Base-by-base conservation (phyloP, 1,284 basidiomycete species). In the Austroboletus novae-zelandiae region DNA sequence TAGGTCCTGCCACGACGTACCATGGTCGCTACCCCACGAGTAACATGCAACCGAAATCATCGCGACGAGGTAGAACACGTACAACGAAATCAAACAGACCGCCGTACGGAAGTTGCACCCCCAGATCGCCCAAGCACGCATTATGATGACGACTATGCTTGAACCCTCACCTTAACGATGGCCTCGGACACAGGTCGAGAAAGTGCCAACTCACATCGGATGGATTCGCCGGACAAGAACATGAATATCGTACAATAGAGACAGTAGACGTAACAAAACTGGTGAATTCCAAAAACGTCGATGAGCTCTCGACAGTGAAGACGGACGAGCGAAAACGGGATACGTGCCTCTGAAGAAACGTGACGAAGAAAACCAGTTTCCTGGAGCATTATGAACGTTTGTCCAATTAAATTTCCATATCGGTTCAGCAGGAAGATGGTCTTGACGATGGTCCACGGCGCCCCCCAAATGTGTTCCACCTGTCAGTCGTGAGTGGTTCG, bases 41-140 rank as follows among this genome's bases (percentile, higher is more conserved):
- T 45, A 52, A n/a, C 34, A 45, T 3, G 50, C 18, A 8, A 52
- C 23, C 11, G 11, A 43, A 23, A 53, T 35, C 20, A 54, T 34
- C 14, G 37, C 27, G 23, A 45, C 2, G 15, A 55, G 20, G 35
- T 56, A 55, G 25, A 45, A 0, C 3, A 36, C 29, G 35, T 56
- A 56, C 17, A 51, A 8, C n/a, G 20, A 13, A 6, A 55, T 18
- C 23, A 56, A 36, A 9, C 18, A 30, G 8, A 45, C 25, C 9
- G 41, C 43, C 25, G 37, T 37, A 17, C 45, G 45, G 15, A 48
- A 45, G 6, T 31, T 48, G 29, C 52, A 56, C 6, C 55, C 48
- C 55, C 55, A 56, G 13, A 54, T 54, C 3, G 49, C 52, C 55
- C 53, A 54, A 20, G 54, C 54, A 29, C 54, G 52, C 52, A 44